These are phyloP conservation scores for Hypoxylon fuscum DNA, from an alignment of 495 filamentous ascomycete genomes.

Conservation along the genomic window DNA sequence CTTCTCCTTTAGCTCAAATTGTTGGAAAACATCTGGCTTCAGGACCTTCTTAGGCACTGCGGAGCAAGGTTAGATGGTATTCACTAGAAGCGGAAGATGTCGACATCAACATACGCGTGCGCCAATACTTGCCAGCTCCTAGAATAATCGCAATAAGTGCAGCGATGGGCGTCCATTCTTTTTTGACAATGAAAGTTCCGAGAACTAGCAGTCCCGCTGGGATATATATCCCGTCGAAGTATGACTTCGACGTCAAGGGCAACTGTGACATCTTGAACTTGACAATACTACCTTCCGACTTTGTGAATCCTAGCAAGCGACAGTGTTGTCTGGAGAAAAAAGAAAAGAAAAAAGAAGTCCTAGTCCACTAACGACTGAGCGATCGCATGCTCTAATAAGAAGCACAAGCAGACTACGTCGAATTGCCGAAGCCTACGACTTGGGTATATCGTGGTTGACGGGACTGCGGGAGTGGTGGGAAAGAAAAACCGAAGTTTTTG, in stretches of 20 bases:
- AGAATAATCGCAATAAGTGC: conserved; percentile 68
- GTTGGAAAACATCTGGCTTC: conserved; percentile 85
- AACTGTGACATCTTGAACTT: conserved; percentile 33
- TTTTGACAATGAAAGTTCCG: conserved; percentile 78
- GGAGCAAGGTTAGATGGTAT: conserved; percentile 24
- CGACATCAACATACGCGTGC: conserved; percentile 63
- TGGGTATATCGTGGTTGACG: conserved; percentile 8
- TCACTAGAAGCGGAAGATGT: conserved; percentile 26
- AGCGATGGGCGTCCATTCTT: conserved; percentile 79
- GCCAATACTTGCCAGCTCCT: conserved; percentile 70
- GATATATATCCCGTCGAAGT: conserved; percentile 81
- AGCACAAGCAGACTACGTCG: neutral
- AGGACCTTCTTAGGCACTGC: conserved; percentile 80
- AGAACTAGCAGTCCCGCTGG: conserved; percentile 83
- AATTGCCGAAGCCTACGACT: neutral
- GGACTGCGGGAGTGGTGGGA: neutral
- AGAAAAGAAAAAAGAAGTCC: conserved; percentile 1
- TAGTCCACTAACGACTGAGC: conserved; percentile 13
- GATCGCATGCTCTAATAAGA: conserved; percentile 20
- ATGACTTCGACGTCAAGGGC: conserved; percentile 47
- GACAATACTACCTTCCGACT: neutral
- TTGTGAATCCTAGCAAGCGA: conserved; percentile 18
- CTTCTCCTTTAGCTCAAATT: conserved; percentile 90
- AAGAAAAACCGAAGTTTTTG: conserved; percentile 5
- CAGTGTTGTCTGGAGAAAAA: conserved; percentile 7